phyloP scores from a whole-genome alignment of 2,329 filamentous ascomycete genomes.

The Drechslerella dactyloides region DNA sequence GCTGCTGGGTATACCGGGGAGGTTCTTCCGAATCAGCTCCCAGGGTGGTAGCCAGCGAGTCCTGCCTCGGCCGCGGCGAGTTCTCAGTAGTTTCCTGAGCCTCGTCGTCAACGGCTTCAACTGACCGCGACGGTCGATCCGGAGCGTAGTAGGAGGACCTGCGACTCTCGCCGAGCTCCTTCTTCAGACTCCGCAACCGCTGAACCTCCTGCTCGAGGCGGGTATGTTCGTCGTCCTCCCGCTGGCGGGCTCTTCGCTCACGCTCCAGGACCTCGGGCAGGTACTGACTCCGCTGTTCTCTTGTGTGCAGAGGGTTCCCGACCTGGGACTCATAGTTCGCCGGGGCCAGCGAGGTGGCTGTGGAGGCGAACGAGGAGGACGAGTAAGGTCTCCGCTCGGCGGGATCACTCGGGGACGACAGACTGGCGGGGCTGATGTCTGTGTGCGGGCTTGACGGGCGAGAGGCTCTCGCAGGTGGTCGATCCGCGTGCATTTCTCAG shows the following conservation, averaged over 20 bases:
- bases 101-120: not conserved
- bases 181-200: conserved; percentile 35
- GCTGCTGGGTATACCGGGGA: conserved; percentile 21
- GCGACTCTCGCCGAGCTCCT: conserved; percentile 33
- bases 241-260: conserved; percentile 45
- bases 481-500: conserved; percentile 49
- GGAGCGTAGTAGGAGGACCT: conserved; percentile 13
- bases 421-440: conserved; percentile 29
- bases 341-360: conserved; percentile 28
- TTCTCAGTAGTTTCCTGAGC: conserved; percentile 14
- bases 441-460: conserved; percentile 20
- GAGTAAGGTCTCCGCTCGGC: conserved; percentile 36
- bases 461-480: conserved; percentile 45
- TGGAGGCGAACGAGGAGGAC: conserved; percentile 42
- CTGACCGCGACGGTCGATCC: not conserved
- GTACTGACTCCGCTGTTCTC: conserved; percentile 50
- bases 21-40: conserved; percentile 34
- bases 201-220: conserved; percentile 33
- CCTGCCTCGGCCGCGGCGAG: conserved; percentile 28
- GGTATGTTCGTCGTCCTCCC: conserved; percentile 45
- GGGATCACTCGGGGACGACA: conserved; percentile 20
- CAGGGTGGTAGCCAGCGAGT: conserved; percentile 44
- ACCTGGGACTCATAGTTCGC: conserved; percentile 43
- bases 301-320: conserved; percentile 43
- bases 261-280: conserved; percentile 48